Conservation (phyloP, 768 basidiomycete species). For the Suillus occidentalis region DNA sequence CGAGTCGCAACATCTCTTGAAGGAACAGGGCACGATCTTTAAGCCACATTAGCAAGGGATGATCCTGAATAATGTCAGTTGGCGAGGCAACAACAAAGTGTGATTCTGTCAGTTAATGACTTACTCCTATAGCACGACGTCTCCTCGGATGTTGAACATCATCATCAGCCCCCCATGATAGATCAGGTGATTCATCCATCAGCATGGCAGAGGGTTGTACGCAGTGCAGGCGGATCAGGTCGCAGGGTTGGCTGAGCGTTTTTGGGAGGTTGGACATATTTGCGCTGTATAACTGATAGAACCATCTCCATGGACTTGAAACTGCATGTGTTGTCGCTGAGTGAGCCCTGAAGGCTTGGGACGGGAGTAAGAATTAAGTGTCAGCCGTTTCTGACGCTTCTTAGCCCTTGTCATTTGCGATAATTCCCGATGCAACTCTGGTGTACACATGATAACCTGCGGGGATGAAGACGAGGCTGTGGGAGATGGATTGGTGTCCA, state of each 20-base stretch:
- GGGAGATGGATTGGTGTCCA: not conserved
- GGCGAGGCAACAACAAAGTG: not conserved
- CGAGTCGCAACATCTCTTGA: constrained; percentile 7
- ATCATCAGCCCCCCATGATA: not conserved
- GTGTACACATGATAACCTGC: too few species aligned
- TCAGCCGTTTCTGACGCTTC: not conserved
- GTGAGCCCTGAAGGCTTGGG: not conserved
- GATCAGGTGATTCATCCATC: not conserved
- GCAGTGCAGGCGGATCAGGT: not conserved
- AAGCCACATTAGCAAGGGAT: constrained; percentile 5
- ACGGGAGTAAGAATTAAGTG: not conserved
- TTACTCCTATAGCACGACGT: not conserved
- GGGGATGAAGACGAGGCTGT: not conserved
- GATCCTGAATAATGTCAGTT: not conserved
- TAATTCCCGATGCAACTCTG: too few species aligned
- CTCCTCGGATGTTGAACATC: not conserved
- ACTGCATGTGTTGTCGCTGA: not conserved
- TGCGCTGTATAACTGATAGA: not conserved
- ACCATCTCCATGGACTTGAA: not conserved
- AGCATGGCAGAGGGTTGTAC: not conserved
- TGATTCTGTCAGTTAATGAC: not conserved
- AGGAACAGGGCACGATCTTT: constrained; percentile 3
- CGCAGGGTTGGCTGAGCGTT: not conserved
- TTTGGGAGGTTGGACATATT: not conserved
- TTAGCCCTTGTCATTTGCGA: not conserved